A percentile compares a stretch with the other conserved stretches of the same genome.
Conservation (phyloP, 257 asterid genomes). For the Nicotiana obtusifolia region DNA sequence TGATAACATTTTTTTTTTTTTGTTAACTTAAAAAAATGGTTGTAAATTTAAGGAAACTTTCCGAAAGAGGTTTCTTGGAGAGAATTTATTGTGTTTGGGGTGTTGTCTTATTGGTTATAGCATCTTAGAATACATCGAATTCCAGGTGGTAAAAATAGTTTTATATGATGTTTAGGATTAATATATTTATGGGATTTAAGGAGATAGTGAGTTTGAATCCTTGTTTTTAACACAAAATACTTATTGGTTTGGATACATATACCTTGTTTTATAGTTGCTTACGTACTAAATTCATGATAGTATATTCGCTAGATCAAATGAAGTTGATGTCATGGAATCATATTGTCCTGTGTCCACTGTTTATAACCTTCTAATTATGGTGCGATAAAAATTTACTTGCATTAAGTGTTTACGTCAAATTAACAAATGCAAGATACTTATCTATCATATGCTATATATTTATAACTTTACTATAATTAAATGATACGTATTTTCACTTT, state of each 20-base stretch:
- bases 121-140: background rate
- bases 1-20: slow-evolving; percentile 36
- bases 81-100: background rate
- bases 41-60: background rate
- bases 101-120: background rate
- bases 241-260: background rate
- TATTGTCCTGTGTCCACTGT: background rate
- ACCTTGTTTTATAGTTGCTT: background rate
- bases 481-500: background rate
- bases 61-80: background rate
- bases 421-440: background rate
- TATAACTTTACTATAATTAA: no score
- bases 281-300: background rate
- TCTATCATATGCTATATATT: no score
- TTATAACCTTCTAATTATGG: background rate
- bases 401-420: background rate
- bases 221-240: background rate
- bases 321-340: background rate
- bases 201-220: background rate
- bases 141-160: background rate
- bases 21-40: background rate
- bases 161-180: background rate
- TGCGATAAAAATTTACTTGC: background rate
- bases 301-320: background rate
- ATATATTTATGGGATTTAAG: background rate